Evolutionary conservation across 1,284 basidiomycete genomes (phyloP), one percentile per base, ranked within the genome.

Genomic region (Fomitopsis schrenkii): DNA sequence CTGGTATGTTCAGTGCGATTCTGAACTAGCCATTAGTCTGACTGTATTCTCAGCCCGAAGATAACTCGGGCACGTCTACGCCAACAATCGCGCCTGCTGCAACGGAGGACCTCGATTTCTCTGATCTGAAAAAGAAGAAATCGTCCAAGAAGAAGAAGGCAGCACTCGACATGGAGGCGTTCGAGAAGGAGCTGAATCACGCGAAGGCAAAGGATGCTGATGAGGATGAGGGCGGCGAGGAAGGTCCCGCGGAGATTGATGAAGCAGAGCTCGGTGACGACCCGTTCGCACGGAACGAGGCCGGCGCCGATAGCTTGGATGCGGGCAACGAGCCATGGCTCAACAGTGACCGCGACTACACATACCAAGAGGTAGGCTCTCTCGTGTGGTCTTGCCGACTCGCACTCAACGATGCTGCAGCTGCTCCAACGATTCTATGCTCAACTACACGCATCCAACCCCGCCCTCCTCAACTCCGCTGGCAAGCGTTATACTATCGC

Each of bases 401-500:
- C 8, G 4, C 71, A 44, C 35, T 38, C 35, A 42, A 42, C 57
- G 28, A 0, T 26, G 50, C 33, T 28, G 36, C 53, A 97, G 93
- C 93, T 99, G 55, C 86, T 99, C 59, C 88, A 87, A 40, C 92
- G 97, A 48, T 97, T 98, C 80, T 98, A 97, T 80, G 83, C 83
- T 61, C 90, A 93, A 45, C 85, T 99, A 15, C 96, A 98, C 69
- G 90, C 93, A 40, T 94, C 96, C 62, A 98, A 99, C 76, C 97
- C 97, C 14, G 88, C 96, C 57, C 88, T 99, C 40, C 91, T 95
- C 63, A 90, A 87, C 58, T 84, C 88, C 15, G 77, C 92, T 64
- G 93, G 92, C 76, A 95, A 95, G 77, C 88, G 94, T 58, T 98
- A 98, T 82, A 98, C 95, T 19, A 97, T 99, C 69, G 94, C 95